phyloP scores from a whole-genome alignment of 805 yeast genomes.

The Kazachstania africana region DNA sequence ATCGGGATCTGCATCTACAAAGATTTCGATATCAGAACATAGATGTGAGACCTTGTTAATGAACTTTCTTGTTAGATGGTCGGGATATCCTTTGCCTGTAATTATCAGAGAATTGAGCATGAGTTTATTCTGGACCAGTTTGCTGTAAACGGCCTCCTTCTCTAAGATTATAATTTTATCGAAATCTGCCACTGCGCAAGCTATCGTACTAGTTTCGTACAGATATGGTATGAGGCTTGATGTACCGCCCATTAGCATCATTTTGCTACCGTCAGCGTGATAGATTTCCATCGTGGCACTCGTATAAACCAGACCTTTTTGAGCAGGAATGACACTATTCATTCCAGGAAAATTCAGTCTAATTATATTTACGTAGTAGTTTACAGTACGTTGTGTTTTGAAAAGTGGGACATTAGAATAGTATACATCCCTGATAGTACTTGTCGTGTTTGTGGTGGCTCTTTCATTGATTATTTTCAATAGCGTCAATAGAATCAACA shows the following conservation, averaged over 20 bases:
- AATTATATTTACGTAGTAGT: constrained; percentile 30
- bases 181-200: background rate
- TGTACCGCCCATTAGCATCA: no score
- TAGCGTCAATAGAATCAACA: constrained; percentile 11
- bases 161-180: constrained; percentile 33
- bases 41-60: constrained; percentile 20
- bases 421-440: constrained; percentile 41
- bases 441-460: constrained; percentile 2
- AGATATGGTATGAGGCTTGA: constrained; percentile 32
- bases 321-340: constrained; percentile 38
- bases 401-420: constrained; percentile 51
- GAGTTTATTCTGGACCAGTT: constrained; percentile 12
- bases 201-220: constrained; percentile 8
- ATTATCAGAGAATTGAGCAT: constrained; percentile 25
- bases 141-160: constrained; percentile 40
- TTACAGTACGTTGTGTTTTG: constrained; percentile 33
- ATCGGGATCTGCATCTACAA: constrained; percentile 57
- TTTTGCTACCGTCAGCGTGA: no score
- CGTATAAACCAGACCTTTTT: constrained; percentile 43
- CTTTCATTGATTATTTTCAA: constrained; percentile 7
- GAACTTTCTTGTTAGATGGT: constrained; percentile 39
- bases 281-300: constrained; percentile 3
- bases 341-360: constrained; percentile 28
- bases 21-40: constrained; percentile 20
- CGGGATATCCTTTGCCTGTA: constrained; percentile 68